phyloP scores from a whole-genome alignment of 2,329 filamentous ascomycete species.

The Alternaria gaisen region DNA sequence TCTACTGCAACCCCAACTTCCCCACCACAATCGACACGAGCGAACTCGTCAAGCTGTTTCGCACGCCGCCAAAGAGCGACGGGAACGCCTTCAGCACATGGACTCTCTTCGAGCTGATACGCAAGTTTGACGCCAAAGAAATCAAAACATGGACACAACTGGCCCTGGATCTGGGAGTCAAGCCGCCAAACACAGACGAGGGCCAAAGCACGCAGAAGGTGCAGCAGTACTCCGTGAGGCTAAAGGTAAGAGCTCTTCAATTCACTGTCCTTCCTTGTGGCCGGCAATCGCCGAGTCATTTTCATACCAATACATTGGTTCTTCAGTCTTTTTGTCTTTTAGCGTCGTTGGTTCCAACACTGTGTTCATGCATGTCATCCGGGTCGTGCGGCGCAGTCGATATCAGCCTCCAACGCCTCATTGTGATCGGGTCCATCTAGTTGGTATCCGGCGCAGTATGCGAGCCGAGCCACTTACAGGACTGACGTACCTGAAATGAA shows the following conservation, averaged over 20 bases:
- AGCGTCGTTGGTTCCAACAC: conserved; percentile 1
- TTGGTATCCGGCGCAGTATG: conserved; percentile 10
- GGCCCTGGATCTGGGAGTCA: conserved; percentile 86
- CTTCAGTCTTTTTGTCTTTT: neutral
- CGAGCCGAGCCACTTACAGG: conserved; percentile 10
- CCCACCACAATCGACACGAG: conserved; percentile 73
- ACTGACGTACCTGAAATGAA: neutral
- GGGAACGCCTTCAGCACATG: conserved; percentile 86
- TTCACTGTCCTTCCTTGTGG: conserved; percentile 1
- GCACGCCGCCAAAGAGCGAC: conserved; percentile 82
- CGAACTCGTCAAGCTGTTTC: conserved; percentile 78
- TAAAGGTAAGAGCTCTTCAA: conserved; percentile 70
- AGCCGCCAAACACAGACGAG: conserved; percentile 81
- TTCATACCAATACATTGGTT: neutral
- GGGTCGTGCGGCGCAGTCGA: conserved; percentile 12
- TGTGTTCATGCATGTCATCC: conserved; percentile 19
- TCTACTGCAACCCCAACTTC: conserved; percentile 89
- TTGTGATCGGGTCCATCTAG: conserved; percentile 12
- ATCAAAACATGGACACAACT: conserved; percentile 94
- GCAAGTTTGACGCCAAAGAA: conserved; percentile 79
- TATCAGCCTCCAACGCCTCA: conserved; percentile 10
- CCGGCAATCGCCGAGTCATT: neutral
- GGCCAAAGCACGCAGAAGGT: conserved; percentile 92
- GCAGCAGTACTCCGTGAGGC: conserved; percentile 89
- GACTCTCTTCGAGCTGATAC: conserved; percentile 78